These are phyloP conservation scores for Camellia oleifera DNA, from an alignment of 179 eudicot species.

Conservation along the genomic window DNA sequence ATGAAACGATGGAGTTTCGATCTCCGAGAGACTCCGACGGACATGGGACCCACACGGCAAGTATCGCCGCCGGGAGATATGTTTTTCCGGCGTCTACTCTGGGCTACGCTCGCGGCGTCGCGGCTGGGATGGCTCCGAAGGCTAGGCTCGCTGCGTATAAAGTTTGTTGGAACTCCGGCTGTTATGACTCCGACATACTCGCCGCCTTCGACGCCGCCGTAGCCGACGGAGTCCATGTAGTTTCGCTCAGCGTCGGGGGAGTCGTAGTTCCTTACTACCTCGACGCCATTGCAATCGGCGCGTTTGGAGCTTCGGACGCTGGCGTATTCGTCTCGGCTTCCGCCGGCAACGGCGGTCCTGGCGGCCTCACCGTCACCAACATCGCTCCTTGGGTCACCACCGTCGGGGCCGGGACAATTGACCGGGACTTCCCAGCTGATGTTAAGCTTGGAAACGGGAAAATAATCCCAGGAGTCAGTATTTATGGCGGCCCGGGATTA, in stretches of 20 bases:
- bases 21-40: constrained; percentile 89
- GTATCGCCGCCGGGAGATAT: constrained; percentile 88
- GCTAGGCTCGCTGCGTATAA: constrained; percentile 85
- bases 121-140: constrained; percentile 95
- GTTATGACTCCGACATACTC: constrained; percentile 85
- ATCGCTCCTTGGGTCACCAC: constrained; percentile 95
- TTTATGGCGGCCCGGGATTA: constrained; percentile 71
- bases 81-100: constrained; percentile 73
- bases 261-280: constrained; percentile 82
- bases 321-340: constrained; percentile 90
- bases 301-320: constrained; percentile 61
- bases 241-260: constrained; percentile 85
- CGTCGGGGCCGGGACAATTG: constrained; percentile 84
- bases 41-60: constrained; percentile 95
- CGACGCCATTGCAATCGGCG: constrained; percentile 79
- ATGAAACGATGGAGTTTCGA: constrained; percentile 47
- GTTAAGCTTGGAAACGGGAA: constrained; percentile 78
- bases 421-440: constrained; percentile 84
- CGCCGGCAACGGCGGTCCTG: constrained; percentile 94
- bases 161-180: constrained; percentile 86
- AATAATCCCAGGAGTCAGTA: constrained; percentile 56
- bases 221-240: constrained; percentile 77
- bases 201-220: constrained; percentile 91
- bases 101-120: constrained; percentile 84
- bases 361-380: constrained; percentile 74